Evolutionary conservation across 306 rosid genomes (phyloP), one percentile per base, ranked within the genome.

Genomic region (Vigna nakashimae): DNA sequence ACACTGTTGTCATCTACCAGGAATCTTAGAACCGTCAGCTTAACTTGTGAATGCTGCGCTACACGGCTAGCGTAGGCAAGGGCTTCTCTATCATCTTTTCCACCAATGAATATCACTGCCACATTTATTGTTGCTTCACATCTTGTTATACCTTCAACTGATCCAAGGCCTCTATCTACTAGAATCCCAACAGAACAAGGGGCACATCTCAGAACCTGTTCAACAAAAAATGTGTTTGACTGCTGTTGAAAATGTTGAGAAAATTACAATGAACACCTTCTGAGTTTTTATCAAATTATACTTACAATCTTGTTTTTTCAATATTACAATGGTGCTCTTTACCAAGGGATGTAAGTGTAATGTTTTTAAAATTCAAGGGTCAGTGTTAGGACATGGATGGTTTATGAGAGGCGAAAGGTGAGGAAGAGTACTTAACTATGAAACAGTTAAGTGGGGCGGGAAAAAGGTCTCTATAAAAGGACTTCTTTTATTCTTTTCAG

Each of bases 51-150:
- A 78, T 91, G 93, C 1, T 70, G 80, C 2, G 98, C 88, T 0
- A 93, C 89, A 6, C 83, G 88, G 5, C 91, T 82, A 0, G 96
- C 92, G 13, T 85, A 93, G 48, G 94, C 90, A 1, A 93, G 82
- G 5, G 96, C 98, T 82, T 93, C 98, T 56, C 98, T 76, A 18
- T 93, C 98, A 24, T 93, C 96, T 79, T 84, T 89, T 10, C 98
- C 98, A 9, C 96, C 92, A 8, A 93, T 87, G 91, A 93, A 93
- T 69, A 93, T 93, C 14, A 93, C 94, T 0, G 92, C 96, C 51
- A 93, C 87, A 9, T 84, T 79, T 64, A 82, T 50, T 30, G 83
- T 48, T 40, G 40, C 75, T 40, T 64, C 11, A 4, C 85, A 57
- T 80, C 72, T 73, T 13, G 89, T 63, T 49, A 89, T 79, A 3